A percentile compares a stretch with the other conserved stretches of the same genome.
phyloP scores from a whole-genome alignment of 257 asterid genomes.

The Sherardia arvensis region DNA sequence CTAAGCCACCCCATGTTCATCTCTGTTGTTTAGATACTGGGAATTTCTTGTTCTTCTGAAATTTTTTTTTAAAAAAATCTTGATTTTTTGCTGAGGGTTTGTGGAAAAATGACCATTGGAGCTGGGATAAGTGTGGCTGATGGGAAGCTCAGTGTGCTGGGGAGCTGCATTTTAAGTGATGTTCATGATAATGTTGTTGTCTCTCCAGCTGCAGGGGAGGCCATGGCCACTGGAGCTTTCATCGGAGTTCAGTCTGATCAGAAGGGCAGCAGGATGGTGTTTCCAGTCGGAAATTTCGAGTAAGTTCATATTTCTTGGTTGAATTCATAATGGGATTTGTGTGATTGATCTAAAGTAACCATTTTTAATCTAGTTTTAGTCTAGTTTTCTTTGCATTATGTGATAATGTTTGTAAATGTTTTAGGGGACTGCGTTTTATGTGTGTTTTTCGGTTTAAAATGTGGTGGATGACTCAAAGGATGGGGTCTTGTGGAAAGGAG shows the following conservation, averaged over 20 bases:
- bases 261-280: conserved; percentile 57
- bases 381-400: neutral
- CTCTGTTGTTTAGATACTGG: neutral
- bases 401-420: neutral
- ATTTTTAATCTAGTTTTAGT: neutral
- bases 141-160: conserved; percentile 59
- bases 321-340: neutral
- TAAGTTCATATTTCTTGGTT: conserved; percentile 13
- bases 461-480: conserved; percentile 99
- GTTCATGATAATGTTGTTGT: conserved; percentile 46
- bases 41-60: neutral
- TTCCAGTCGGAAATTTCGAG: conserved; percentile 77
- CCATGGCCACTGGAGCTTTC: conserved; percentile 56
- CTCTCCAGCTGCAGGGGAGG: conserved; percentile 61
- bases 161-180: conserved; percentile 46
- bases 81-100: neutral
- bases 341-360: neutral
- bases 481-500: conserved; percentile 69
- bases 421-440: conserved; percentile 82
- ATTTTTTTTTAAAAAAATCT: neutral
- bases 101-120: conserved; percentile 33
- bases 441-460: conserved; percentile 86
- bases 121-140: conserved; percentile 47
- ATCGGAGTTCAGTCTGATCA: conserved; percentile 69
- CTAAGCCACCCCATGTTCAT: neutral